phyloP scores from a whole-genome alignment of 179 eudicot genomes.

The Spinacia oleracea region DNA sequence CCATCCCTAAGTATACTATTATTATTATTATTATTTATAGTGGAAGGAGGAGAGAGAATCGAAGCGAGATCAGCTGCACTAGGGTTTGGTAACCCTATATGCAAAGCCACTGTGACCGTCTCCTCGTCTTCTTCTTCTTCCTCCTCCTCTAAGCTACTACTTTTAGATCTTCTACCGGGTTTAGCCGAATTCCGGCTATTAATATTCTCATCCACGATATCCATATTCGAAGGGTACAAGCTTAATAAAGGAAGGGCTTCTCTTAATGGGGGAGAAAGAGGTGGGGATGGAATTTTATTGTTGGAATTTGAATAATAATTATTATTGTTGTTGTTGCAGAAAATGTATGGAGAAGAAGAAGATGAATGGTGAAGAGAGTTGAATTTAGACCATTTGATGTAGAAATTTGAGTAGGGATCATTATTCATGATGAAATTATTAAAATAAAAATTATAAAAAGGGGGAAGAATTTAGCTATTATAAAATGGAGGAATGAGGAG shows the following conservation, averaged over 20 bases:
- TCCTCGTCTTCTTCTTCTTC: constrained; percentile 28
- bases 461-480: constrained; percentile 29
- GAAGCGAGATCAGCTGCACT: constrained; percentile 44
- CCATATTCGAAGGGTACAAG: constrained; percentile 53
- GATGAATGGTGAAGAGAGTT: constrained; percentile 26
- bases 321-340: background rate
- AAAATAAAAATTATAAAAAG: background rate
- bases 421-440: constrained; percentile 20
- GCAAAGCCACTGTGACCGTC: constrained; percentile 47
- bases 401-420: constrained; percentile 41
- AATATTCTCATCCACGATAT: constrained; percentile 12
- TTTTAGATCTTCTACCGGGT: background rate
- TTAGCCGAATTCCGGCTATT: background rate
- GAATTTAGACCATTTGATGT: constrained; percentile 32
- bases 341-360: constrained; percentile 12
- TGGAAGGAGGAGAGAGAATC: constrained; percentile 7
- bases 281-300: constrained; percentile 20
- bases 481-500: background rate
- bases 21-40: background rate
- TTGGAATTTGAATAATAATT: background rate
- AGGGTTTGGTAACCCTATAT: constrained; percentile 67
- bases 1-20: background rate
- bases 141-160: constrained; percentile 18
- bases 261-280: constrained; percentile 59
- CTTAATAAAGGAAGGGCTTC: constrained; percentile 76